Evolutionary conservation across 352 stramenopile genomes (phyloP).

Genomic region (Globisporangium abappressorium): DNA sequence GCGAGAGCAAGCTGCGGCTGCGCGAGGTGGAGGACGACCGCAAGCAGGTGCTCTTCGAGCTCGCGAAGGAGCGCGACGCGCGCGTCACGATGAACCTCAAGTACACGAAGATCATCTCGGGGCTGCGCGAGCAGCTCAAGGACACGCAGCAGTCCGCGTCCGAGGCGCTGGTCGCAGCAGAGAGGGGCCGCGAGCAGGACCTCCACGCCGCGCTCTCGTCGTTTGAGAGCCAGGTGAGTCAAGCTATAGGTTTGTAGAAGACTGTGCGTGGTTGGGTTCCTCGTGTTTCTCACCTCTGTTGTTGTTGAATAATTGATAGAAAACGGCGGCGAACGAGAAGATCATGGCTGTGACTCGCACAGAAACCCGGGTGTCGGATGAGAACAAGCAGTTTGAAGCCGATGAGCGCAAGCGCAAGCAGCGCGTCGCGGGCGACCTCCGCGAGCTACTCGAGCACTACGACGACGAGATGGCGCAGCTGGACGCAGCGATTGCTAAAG

Average conservation of each 20-base stretch:
- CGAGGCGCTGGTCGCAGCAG: conserved; percentile 33
- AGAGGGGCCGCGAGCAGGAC: conserved; percentile 44
- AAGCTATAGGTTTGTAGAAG: background rate
- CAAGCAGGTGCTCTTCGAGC: conserved; percentile 59
- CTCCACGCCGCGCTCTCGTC: conserved; percentile 15
- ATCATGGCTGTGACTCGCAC: conserved; percentile 28
- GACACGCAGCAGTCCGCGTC: conserved; percentile 35
- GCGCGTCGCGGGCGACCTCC: conserved; percentile 33
- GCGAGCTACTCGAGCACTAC: conserved; percentile 46
- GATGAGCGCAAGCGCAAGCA: conserved; percentile 55
- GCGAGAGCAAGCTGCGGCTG: conserved; percentile 52
- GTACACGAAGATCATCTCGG: conserved; percentile 29
- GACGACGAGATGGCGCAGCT: conserved; percentile 47
- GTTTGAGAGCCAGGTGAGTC: conserved; percentile 18
- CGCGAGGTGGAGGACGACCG: conserved; percentile 62
- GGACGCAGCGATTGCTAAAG: conserved; percentile 36
- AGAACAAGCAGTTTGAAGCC: conserved; percentile 39
- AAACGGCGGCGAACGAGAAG: conserved; percentile 34
- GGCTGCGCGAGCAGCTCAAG: conserved; percentile 44
- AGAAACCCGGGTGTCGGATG: conserved; percentile 30
- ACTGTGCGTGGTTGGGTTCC: background rate
- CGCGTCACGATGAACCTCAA: conserved; percentile 27
- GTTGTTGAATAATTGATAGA: conserved; percentile 9
- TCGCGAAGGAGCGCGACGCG: conserved; percentile 34
- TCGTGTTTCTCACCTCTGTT: background rate